Evolutionary conservation across 164 flowering plant species (phyloP).

Genomic region (Magnolia kwangsiensis): DNA sequence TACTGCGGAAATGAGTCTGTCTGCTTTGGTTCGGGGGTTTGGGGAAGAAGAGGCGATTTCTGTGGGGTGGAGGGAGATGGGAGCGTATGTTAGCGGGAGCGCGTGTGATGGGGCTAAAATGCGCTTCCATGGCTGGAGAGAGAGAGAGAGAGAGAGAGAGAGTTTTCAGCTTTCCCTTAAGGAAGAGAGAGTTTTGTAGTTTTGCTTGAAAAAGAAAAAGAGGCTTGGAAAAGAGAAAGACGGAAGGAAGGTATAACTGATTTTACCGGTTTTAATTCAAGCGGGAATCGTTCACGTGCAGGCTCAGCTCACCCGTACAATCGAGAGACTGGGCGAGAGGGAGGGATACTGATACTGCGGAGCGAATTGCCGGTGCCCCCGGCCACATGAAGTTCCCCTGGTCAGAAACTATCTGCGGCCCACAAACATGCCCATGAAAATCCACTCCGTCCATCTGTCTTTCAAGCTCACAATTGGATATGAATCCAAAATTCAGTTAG

Average conservation of each 20-base stretch:
- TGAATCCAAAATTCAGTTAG: too few relatives aligned
- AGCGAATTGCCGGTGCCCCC: background rate
- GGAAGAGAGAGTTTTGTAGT: background rate
- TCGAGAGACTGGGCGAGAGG: background rate
- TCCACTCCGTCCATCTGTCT: too few relatives aligned
- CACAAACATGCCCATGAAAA: too few relatives aligned
- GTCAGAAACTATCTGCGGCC: too few relatives aligned
- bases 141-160: conserved; percentile 8
- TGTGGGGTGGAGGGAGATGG: conserved; percentile 2
- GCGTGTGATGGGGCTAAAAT: conserved; percentile 14
- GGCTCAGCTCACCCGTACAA: background rate
- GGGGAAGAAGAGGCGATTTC: conserved; percentile 4
- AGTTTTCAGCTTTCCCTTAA: background rate
- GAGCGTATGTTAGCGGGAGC: conserved; percentile 19
- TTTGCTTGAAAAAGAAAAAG: conserved; percentile 11
- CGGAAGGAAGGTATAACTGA: background rate
- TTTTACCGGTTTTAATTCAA: background rate
- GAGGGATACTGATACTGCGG: background rate
- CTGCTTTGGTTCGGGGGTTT: background rate
- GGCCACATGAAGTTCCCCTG: too few relatives aligned
- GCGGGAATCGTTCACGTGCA: background rate
- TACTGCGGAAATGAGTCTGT: background rate
- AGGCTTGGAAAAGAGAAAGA: background rate
- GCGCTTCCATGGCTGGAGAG: conserved; percentile 26
- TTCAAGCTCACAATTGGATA: too few relatives aligned